A percentile compares a stretch with the other conserved stretches of the same genome.
These are phyloP conservation scores for Leishmania lainsoni DNA, from an alignment of 208 protist genomes.

Conservation along the genomic window DNA sequence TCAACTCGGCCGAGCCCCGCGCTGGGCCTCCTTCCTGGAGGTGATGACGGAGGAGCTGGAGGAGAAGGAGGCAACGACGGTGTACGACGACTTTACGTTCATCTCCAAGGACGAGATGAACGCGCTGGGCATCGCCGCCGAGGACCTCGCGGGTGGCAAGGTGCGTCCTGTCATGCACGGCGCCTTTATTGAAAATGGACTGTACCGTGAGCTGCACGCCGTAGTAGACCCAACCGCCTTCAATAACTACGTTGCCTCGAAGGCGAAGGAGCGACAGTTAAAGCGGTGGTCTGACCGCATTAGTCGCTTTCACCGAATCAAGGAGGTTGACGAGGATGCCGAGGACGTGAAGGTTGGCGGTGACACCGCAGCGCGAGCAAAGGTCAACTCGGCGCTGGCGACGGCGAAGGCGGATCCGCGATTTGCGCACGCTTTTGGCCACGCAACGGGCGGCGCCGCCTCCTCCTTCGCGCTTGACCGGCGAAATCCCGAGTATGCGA, in stretches of 20 bases:
- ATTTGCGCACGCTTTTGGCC: conserved; percentile 72
- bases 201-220: conserved; percentile 87
- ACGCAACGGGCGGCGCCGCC: conserved; percentile 34
- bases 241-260: conserved; percentile 73
- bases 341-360: conserved; percentile 2
- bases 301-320: conserved; percentile 74
- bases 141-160: conserved; percentile 93
- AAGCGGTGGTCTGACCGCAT: conserved; percentile 82
- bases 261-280: conserved; percentile 57
- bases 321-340: conserved; percentile 17
- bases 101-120: conserved; percentile 95
- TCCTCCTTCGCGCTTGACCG: conserved; percentile 74
- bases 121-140: conserved; percentile 65
- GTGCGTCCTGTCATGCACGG: conserved; percentile 98
- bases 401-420: conserved; percentile 67
- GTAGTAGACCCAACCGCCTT: conserved; percentile 93
- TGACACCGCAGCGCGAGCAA: background rate
- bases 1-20: conserved; percentile 94
- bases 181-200: conserved; percentile 96
- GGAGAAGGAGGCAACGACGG: conserved; percentile 74
- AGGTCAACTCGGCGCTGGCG: conserved; percentile 30
- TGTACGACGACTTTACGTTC: conserved; percentile 99
- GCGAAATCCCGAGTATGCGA: conserved; percentile 81
- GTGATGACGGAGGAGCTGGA: conserved; percentile 94
- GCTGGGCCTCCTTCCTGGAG: conserved; percentile 98